Evolutionary conservation across 345 rosid species (phyloP), one percentile per base, ranked within the genome.

Genomic region (Diplotaxis tenuifolia): DNA sequence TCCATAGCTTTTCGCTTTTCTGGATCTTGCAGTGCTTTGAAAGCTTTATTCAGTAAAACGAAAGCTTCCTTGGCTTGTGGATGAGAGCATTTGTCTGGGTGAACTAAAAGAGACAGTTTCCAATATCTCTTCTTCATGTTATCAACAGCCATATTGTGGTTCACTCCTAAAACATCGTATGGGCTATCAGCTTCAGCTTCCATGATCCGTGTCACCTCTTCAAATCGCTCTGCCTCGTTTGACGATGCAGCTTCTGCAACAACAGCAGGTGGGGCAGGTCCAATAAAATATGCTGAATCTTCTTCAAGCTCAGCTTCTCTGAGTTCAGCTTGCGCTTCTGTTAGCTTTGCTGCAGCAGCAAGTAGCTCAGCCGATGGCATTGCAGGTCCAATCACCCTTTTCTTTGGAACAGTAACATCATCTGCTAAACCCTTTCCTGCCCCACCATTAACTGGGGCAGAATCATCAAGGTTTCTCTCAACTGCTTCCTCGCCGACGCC

Each of bases 1-100:
- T 94, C 97, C 87, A 91, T 45, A 60, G 82, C 82, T 72, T 91
- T 94, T 68, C 97, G 78, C 98, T 89, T 94, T 19, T 91, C 97
- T 21, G 97, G 95, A 88, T 94, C 97, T 78, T 94, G 97, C 54
- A 94, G 76, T 21, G 91, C 96, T 73, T 91, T 91, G 76, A 87
- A 91, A 73, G 98, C 91, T 80, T 89, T 94, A 74, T 91, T 94
- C 63, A 94, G 77, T 79, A 78, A 78, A 73, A 94, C 82, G 64
- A 94, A 94, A 65, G 97, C 96, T 80, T 89, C 84, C 72, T 94
- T 83, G 14, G 98, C 97, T 79, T 88, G 96, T n/a, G 97, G 97
- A 82, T 91, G 98, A 76, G 97, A 81, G 74, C 97, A 94, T 74
- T 91, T 94, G 82, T 94, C 97, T 6, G 96, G 98, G 76, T 89